Percentiles rank a stretch among this genome's conserved stretches.
These are phyloP conservation scores for Lentinula boryana DNA, from an alignment of 768 basidiomycete genomes.

Conservation along the genomic window DNA sequence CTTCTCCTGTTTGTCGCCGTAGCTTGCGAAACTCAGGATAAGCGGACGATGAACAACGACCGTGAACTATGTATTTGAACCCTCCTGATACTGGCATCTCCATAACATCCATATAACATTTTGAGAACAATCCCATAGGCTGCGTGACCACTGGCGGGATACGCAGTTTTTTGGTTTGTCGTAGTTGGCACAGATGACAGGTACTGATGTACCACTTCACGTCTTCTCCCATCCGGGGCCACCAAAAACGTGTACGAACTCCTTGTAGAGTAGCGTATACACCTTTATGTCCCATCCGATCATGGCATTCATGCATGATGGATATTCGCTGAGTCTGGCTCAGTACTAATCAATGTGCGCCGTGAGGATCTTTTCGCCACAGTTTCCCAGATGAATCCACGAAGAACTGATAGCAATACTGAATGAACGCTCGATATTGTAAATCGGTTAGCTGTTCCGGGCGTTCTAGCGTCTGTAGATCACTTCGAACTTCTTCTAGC, in stretches of 20 bases:
- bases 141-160: conserved; percentile 21
- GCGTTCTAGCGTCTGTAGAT: neutral
- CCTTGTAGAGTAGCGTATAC: neutral
- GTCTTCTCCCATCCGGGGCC: conserved; percentile 7
- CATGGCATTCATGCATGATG: no score
- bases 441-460: neutral
- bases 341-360: no score
- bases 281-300: no score
- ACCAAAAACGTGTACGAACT: conserved; percentile 8
- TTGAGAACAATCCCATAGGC: conserved; percentile 20
- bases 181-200: conserved; percentile 8
- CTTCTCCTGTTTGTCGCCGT: conserved; percentile 13
- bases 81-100: conserved; percentile 15
- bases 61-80: conserved; percentile 20
- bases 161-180: conserved; percentile 2
- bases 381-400: neutral
- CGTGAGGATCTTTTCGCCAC: neutral
- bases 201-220: conserved; percentile 7
- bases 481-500: neutral
- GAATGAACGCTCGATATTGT: neutral
- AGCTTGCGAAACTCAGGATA: conserved; percentile 18
- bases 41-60: conserved; percentile 14
- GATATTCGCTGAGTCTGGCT: no score
- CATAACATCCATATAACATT: conserved; percentile 23
- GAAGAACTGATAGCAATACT: neutral